Percentiles rank a stretch among this genome's conserved stretches.
Conservation (phyloP, 176 grass and related monocot genomes). For the Triticum timopheevii region DNA sequence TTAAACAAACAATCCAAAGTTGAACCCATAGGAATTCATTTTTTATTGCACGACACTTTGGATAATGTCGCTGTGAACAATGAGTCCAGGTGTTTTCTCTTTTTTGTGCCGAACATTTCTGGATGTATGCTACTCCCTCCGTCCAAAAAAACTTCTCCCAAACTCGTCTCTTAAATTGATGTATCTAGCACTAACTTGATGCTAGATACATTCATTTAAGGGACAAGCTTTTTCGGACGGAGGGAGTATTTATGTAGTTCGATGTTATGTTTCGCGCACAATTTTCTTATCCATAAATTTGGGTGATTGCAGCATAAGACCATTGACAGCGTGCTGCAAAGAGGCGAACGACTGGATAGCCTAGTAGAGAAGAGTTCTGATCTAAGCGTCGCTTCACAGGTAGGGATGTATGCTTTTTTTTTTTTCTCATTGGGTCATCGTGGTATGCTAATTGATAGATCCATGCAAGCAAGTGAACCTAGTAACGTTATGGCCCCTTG, state of each 20-base stretch:
- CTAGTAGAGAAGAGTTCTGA: constrained; percentile 93
- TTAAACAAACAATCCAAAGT: background rate
- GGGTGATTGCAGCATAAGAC: constrained; percentile 76
- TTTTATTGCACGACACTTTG: background rate
- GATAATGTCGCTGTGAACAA: background rate
- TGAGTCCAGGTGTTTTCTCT: background rate
- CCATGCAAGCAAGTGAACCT: background rate
- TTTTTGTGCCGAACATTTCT: background rate
- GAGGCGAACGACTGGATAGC: constrained; percentile 82
- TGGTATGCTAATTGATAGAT: background rate
- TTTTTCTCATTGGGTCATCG: background rate
- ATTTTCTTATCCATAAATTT: background rate
- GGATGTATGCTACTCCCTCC: too few species aligned
- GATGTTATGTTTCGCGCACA: too few species aligned
- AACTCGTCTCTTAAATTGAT: too few species aligned
- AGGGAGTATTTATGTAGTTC: too few species aligned
- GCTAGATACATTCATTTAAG: too few species aligned
- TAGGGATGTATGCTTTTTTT: background rate
- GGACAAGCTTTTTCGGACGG: too few species aligned
- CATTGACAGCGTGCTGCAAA: constrained; percentile 78
- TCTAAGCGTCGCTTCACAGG: constrained; percentile 76
- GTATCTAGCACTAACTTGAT: too few species aligned
- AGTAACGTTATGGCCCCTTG: background rate
- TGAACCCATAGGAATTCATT: background rate
- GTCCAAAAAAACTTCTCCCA: too few species aligned